phyloP scores from a whole-genome alignment of 768 basidiomycete genomes.

The Boletus rubescentipes region DNA sequence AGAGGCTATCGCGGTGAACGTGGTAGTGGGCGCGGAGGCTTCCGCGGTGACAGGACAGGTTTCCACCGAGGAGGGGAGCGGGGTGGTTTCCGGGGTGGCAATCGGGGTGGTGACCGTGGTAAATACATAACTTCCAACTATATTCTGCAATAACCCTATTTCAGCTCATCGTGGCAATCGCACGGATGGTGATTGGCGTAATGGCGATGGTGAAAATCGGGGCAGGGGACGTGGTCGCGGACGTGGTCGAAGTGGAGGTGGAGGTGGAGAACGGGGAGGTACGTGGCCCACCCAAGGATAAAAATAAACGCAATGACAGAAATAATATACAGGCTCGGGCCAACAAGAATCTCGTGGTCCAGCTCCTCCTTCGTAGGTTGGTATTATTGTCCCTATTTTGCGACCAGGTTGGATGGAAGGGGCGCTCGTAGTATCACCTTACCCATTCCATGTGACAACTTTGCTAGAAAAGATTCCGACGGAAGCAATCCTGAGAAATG shows the following conservation, averaged over 20 bases:
- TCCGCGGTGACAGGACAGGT: conserved; percentile 37
- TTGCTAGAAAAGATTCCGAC: neutral
- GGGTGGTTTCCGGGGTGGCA: conserved; percentile 35
- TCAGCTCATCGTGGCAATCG: conserved; percentile 21
- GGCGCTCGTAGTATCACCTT: neutral
- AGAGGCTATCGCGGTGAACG: conserved; percentile 43
- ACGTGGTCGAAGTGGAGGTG: conserved; percentile 40
- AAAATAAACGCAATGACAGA: neutral
- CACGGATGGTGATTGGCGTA: conserved; percentile 47
- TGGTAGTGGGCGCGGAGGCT: conserved; percentile 41
- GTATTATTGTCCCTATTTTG: neutral
- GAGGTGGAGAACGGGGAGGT: conserved; percentile 43
- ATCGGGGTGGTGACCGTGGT: conserved; percentile 31
- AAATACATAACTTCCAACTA: neutral
- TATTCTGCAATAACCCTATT: neutral
- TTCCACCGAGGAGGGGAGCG: conserved; percentile 39
- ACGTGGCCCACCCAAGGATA: conserved; percentile 11
- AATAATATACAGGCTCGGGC: conserved; percentile 14
- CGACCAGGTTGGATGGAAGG: neutral
- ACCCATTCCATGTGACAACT: conserved; percentile 4
- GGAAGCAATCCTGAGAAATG: conserved; percentile 1
- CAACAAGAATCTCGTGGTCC: conserved; percentile 23
- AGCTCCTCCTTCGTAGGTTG: conserved; percentile 17
- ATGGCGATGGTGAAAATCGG: conserved; percentile 41
- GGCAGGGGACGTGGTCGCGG: conserved; percentile 45